phyloP scores from a whole-genome alignment of 2,329 filamentous ascomycete species.

The Xylaria multiplex region DNA sequence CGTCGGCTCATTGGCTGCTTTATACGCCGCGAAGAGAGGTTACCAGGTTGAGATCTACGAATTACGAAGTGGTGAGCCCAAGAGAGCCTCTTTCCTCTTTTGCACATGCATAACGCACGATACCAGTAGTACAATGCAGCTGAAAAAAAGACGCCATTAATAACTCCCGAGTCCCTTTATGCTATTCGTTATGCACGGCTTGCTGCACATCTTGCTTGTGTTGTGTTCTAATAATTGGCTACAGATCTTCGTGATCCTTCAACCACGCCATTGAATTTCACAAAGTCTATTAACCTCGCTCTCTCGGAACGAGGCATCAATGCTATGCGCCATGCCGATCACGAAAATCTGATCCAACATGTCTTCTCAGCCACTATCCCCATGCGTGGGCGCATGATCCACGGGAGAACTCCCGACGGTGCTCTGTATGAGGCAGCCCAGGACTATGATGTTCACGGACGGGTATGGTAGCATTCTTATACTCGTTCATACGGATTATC shows the following conservation, averaged over 20 bases:
- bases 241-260: conserved; percentile 85
- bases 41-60: conserved; percentile 95
- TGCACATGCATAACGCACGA: conserved; percentile 22
- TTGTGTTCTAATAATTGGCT: conserved; percentile 19
- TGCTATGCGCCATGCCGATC: conserved; percentile 77
- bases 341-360: conserved; percentile 74
- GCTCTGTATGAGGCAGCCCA: conserved; percentile 81
- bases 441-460: conserved; percentile 87
- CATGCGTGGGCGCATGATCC: conserved; percentile 97
- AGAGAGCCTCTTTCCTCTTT: conserved; percentile 23
- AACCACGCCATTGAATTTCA: conserved; percentile 90
- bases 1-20: conserved; percentile 87
- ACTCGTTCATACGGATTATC: neutral
- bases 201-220: no score
- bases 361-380: conserved; percentile 84
- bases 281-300: conserved; percentile 97
- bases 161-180: neutral
- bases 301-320: conserved; percentile 94
- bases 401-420: conserved; percentile 73
- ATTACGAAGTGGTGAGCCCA: conserved; percentile 80
- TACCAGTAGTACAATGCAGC: conserved; percentile 16
- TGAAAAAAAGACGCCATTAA: neutral
- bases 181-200: no score
- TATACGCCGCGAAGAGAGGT: conserved; percentile 90
- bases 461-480: conserved; percentile 63